phyloP scores from a whole-genome alignment of 2,329 filamentous ascomycete species.

The Sporothrix brasiliensis region DNA sequence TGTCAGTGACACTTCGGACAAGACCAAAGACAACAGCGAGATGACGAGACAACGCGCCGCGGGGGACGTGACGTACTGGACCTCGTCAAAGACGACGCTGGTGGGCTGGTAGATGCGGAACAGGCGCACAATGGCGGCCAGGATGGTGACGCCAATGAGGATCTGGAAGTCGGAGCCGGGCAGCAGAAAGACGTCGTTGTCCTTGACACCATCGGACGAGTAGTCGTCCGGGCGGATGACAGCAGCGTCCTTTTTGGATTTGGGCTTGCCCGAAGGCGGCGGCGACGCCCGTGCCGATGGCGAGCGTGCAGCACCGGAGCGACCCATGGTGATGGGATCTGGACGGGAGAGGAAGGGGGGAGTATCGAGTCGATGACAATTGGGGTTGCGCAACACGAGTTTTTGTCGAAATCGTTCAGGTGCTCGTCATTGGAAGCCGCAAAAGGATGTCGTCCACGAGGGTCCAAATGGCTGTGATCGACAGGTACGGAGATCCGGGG shows the following conservation, averaged over 20 bases:
- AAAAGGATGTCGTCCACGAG: background rate
- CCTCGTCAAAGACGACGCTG: constrained; percentile 98
- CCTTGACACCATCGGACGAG: constrained; percentile 75
- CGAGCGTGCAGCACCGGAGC: constrained; percentile 31
- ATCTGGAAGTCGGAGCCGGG: constrained; percentile 81
- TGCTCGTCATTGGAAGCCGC: constrained; percentile 18
- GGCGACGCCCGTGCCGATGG: constrained; percentile 28
- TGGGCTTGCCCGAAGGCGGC: constrained; percentile 37
- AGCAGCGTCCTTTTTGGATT: constrained; percentile 27
- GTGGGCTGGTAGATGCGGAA: constrained; percentile 96
- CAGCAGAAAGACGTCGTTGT: constrained; percentile 90
- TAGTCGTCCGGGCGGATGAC: constrained; percentile 56
- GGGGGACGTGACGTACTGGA: constrained; percentile 71
- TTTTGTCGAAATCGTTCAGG: constrained; percentile 4
- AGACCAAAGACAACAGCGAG: background rate
- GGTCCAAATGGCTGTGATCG: background rate
- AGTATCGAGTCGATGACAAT: background rate
- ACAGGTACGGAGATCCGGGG: background rate
- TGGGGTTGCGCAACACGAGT: background rate
- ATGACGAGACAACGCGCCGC: background rate
- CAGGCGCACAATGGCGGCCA: constrained; percentile 79
- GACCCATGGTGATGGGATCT: constrained; percentile 32
- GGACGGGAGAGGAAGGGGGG: background rate
- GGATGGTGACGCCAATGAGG: constrained; percentile 69
- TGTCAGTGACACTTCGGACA: background rate